These are phyloP conservation scores for Emiliania huxleyi DNA, from an alignment of 78 protist genomes.

Conservation along the genomic window DNA sequence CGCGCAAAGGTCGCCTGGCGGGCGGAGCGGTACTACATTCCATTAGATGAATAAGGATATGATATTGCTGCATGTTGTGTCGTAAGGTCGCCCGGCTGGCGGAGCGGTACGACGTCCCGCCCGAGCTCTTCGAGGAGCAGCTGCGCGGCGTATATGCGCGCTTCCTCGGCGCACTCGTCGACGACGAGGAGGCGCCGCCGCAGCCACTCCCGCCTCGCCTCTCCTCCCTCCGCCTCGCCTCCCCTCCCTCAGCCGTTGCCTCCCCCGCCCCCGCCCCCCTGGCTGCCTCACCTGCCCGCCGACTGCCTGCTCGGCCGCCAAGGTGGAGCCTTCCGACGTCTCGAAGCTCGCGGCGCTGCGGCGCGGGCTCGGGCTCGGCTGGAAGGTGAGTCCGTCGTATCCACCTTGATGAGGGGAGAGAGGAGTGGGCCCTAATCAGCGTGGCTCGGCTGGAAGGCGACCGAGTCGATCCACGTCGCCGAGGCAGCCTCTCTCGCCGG, in stretches of 20 bases:
- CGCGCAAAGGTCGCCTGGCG: background rate
- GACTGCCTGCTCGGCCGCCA: too few relatives aligned
- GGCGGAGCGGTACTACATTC: background rate
- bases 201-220: too few relatives aligned
- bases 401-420: too few relatives aligned
- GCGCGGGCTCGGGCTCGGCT: background rate
- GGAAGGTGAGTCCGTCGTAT: too few relatives aligned
- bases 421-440: too few relatives aligned
- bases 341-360: background rate
- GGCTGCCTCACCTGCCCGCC: too few relatives aligned
- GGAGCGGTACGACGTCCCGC: background rate
- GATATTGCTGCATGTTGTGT: too few relatives aligned
- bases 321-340: background rate
- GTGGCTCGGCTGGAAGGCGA: background rate
- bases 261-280: too few relatives aligned
- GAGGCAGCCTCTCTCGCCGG: background rate
- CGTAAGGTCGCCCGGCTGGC: background rate
- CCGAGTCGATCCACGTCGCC: background rate
- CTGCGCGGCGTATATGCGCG: background rate
- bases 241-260: too few relatives aligned
- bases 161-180: background rate
- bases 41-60: too few relatives aligned
- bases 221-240: too few relatives aligned
- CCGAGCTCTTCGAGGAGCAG: background rate
- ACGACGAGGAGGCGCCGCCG: background rate